Base-by-base conservation (phyloP, 2,329 filamentous ascomycete genomes). In the Xylaria sp. region DNA sequence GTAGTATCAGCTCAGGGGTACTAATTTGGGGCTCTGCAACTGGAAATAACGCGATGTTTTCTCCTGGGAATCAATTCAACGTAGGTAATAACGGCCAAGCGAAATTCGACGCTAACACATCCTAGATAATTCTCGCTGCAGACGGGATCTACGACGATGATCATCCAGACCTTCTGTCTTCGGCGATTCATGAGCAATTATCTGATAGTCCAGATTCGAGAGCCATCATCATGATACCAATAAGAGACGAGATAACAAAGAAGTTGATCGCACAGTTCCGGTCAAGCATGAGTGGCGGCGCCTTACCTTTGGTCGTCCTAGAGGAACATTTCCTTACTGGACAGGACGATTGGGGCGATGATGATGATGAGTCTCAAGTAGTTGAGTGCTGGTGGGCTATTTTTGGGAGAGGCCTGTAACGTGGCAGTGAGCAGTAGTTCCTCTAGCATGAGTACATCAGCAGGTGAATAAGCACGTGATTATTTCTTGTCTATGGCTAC, bases 121-220 rank as follows among this genome's bases (percentile, higher is more conserved):
- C 55, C 15, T 77, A 90, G 83, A 81, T 97, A 61, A 88, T 98
- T 49, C 84, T 99, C 2, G 93, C 89, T 1, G 93, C 95, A 2
- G 96, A 99, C 78, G 87, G 93, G 0, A 82, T 99, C 22, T 98
- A 98, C 79, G 93, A 94, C 51, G 86, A 94, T 55, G 86, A 92
- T 3, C 96, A 98, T 75, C 93, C 95, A 0, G 80, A 78, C 2
- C 87, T 96, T 74, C 85, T 98, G 25, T 89, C 90, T 0, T 83
- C 88, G 15, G 90, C 92, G 15, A 89, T 98, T 50, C 79, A 84
- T 10, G 80, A 85, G 44, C 93, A 94, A 79, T 83, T 97, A 11
- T 85, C 84, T 9, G 79, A 82, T 15, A 83, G 82, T 2, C 63
- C 77, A 0, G 81, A 85, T 31, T 87, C 92, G 1, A 85, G 91